Percentiles rank a stretch among this genome's conserved stretches.
Evolutionary conservation across 2,329 filamentous ascomycete genomes (phyloP).

Genomic region (Hypoxylon sp.): DNA sequence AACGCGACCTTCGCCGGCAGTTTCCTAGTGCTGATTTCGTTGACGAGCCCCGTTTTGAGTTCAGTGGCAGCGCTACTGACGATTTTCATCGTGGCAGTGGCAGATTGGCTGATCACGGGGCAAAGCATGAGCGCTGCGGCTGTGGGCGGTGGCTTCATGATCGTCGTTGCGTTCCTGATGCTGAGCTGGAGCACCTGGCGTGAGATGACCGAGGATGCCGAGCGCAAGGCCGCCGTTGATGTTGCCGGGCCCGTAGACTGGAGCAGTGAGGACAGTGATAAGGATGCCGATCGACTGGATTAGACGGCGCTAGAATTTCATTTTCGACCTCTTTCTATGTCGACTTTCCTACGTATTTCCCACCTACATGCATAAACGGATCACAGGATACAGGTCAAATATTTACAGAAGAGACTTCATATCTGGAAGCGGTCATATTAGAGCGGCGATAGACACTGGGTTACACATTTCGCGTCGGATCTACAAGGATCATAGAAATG

Average conservation of each 20-base stretch:
- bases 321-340: neutral
- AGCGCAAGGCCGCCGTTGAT: constrained; percentile 65
- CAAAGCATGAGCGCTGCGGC: constrained; percentile 81
- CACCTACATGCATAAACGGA: neutral
- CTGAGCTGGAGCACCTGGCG: constrained; percentile 92
- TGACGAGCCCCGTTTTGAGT: constrained; percentile 92
- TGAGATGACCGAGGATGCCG: constrained; percentile 89
- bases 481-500: constrained; percentile 24
- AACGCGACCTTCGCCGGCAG: constrained; percentile 95
- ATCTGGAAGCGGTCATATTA: constrained; percentile 7
- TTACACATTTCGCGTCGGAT: constrained; percentile 13
- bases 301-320: constrained; percentile 10
- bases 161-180: constrained; percentile 88
- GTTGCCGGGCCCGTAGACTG: constrained; percentile 56
- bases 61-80: constrained; percentile 94
- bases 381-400: neutral
- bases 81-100: constrained; percentile 95
- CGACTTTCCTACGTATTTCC: neutral
- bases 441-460: constrained; percentile 31
- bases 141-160: constrained; percentile 85
- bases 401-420: constrained; percentile 12
- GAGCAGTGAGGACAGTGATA: constrained; percentile 65
- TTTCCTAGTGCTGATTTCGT: constrained; percentile 91
- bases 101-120: constrained; percentile 89
- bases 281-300: constrained; percentile 52